A percentile compares a stretch with the other conserved stretches of the same genome.
phyloP scores from a whole-genome alignment of 306 rosid species.

The Arachis stenosperma region DNA sequence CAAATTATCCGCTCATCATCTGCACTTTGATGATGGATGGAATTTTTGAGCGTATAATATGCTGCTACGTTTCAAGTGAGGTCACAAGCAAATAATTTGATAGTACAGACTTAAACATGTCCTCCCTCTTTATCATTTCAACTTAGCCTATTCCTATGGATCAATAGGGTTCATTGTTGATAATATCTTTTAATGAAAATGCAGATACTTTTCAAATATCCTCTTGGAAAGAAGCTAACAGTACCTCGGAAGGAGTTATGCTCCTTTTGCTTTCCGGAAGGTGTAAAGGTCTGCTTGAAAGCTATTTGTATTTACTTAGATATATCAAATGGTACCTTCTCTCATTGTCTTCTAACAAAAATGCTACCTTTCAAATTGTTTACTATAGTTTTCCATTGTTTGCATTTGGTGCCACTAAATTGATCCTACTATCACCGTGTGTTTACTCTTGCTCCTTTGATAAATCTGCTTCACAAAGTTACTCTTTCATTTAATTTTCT shows the following conservation, averaged over 20 bases:
- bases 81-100: constrained; percentile 14
- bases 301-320: constrained; percentile 23
- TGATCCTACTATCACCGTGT: constrained; percentile 15
- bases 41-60: constrained; percentile 17
- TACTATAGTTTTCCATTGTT: constrained; percentile 16
- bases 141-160: constrained; percentile 26
- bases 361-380: constrained; percentile 27
- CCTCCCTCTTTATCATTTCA: constrained; percentile 23
- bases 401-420: constrained; percentile 16
- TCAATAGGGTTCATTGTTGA: constrained; percentile 26
- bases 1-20: too few relatives aligned
- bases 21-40: constrained; percentile 30
- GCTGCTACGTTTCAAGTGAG: constrained; percentile 22
- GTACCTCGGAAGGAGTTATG: constrained; percentile 76
- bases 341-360: constrained; percentile 8
- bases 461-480: constrained; percentile 17
- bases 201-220: constrained; percentile 89
- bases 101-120: neutral
- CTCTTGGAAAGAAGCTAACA: constrained; percentile 72
- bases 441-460: constrained; percentile 24
- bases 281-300: constrained; percentile 74
- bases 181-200: constrained; percentile 36
- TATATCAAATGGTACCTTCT: neutral
- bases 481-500: constrained; percentile 13
- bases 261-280: constrained; percentile 86